Conservation (phyloP, 768 basidiomycete genomes). For the Termitomyces sp. region DNA sequence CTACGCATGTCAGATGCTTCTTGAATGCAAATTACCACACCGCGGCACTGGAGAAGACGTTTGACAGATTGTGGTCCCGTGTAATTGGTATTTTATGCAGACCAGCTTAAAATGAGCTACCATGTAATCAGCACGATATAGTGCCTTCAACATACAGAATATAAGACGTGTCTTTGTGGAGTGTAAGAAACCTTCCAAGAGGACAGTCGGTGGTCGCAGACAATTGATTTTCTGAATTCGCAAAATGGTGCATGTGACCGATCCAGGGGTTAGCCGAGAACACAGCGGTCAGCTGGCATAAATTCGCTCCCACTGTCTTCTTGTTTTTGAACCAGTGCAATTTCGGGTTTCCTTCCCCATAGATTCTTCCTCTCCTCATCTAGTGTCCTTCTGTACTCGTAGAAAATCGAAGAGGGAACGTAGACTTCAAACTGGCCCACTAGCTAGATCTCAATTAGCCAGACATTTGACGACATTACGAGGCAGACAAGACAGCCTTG, state of each 20-base stretch:
- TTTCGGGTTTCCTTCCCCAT: constrained; percentile 18
- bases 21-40: not conserved
- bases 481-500: constrained; percentile 11
- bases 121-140: not conserved
- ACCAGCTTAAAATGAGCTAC: not conserved
- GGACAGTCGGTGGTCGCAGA: not conserved
- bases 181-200: not conserved
- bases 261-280: constrained; percentile 22
- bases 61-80: constrained; percentile 9
- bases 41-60: not conserved
- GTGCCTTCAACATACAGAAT: not conserved
- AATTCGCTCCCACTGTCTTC: constrained; percentile 23
- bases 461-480: constrained; percentile 17
- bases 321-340: constrained; percentile 17
- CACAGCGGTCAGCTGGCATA: constrained; percentile 23
- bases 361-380: constrained; percentile 19
- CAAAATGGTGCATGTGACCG: constrained; percentile 22
- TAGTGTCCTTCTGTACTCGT: constrained; percentile 14
- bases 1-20: constrained; percentile 5
- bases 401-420: constrained; percentile 15
- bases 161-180: not conserved
- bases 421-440: constrained; percentile 11
- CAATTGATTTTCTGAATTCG: not conserved
- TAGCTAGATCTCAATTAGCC: constrained; percentile 17
- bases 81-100: not conserved